Percentiles rank a stretch among this genome's conserved stretches.
These are phyloP conservation scores for Penicillium canariense DNA, from an alignment of 495 filamentous ascomycete genomes.

Conservation along the genomic window DNA sequence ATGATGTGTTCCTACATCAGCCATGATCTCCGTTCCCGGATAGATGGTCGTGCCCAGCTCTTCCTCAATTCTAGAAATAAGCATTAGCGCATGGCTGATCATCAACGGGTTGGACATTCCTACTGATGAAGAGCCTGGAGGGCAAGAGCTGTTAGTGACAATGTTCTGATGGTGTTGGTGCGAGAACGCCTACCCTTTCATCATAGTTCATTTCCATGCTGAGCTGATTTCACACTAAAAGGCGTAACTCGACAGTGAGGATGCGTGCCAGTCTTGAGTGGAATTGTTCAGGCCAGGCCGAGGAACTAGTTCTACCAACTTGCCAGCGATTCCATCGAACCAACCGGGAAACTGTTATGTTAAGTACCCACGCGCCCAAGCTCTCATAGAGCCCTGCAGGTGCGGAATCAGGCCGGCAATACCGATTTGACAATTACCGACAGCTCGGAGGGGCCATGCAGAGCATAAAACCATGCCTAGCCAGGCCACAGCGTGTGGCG, in stretches of 20 bases:
- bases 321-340: not conserved
- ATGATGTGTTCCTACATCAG: conserved; percentile 56
- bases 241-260: not conserved
- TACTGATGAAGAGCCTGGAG: conserved; percentile 32
- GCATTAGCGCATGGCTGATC: not conserved
- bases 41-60: conserved; percentile 56
- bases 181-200: conserved; percentile 25
- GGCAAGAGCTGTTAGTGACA: not conserved
- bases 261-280: not conserved
- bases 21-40: conserved; percentile 64
- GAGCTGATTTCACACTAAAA: not conserved
- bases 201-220: conserved; percentile 45
- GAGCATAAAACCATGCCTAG: not conserved
- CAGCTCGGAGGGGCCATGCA: not conserved
- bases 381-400: not conserved
- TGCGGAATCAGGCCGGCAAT: conserved; percentile 16
- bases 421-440: conserved; percentile 6
- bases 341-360: not conserved
- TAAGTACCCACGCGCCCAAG: conserved; percentile 3
- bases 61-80: conserved; percentile 31
- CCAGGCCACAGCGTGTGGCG: not conserved
- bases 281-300: not conserved
- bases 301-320: not conserved
- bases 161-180: not conserved
- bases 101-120: not conserved